Evolutionary conservation across 257 asterid species (phyloP), one percentile per base, ranked within the genome.

Genomic region (Solanum appendiculatum): DNA sequence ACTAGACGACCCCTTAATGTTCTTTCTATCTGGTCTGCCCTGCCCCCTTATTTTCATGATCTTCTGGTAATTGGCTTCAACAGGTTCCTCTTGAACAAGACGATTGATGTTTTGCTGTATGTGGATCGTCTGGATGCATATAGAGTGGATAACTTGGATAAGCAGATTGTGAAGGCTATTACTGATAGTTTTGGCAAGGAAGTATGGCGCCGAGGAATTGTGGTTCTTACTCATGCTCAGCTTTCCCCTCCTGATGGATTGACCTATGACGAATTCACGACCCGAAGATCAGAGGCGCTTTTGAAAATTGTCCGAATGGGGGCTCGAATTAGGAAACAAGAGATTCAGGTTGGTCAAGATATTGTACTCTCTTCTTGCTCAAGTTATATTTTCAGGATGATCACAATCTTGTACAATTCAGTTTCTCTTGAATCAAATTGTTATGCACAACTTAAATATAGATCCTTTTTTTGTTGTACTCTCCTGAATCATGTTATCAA

Each of bases 41-140:
- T n/a, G n/a, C n/a, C n/a, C n/a, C n/a, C n/a, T n/a, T n/a, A n/a
- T n/a, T n/a, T n/a, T n/a, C n/a, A n/a, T 85, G 42, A 46, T 86
- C 84, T 82, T 16, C 51, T 85, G 36, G 82, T 86, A 86, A 51
- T 88, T 88, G 92, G 64, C 88, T 87, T 83, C 92, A 90, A 94
- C 90, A 95, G 98, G 93, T 92, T 93, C 91, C 98, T 97, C 86
- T 84, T 96, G 94, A 93, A 92, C 90, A 96, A 97, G 95, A 97
- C 98, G 9, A 92, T 97, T 60, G 99, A 97, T 89, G 98, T 96
- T 87, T 87, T 97, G 93, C 98, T 97, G 46, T 97, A 96, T 87
- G 99, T 97, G 92, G 99, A 97, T 87, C 98, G 99, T 46, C 90
- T 97, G 92, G 99, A 97, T 94, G 92, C 96, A 54, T 97, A 97